A percentile compares a stretch with the other conserved stretches of the same genome.
phyloP scores from a whole-genome alignment of 345 rosid genomes.

The Lagerstroemia speciosa region DNA sequence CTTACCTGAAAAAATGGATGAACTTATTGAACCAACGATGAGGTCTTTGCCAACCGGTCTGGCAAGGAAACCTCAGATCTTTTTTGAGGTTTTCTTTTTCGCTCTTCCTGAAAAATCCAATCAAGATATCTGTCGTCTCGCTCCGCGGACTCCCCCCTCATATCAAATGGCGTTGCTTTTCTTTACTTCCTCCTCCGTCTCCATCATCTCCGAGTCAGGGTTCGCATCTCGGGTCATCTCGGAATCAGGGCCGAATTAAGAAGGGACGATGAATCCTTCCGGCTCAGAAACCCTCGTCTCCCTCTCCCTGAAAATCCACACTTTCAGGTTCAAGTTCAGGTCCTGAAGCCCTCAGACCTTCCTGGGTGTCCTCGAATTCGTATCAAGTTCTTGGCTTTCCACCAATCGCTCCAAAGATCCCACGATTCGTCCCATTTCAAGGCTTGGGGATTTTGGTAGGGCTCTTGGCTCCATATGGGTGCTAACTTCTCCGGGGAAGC shows the following conservation, averaged over 20 bases:
- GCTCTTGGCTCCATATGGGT: constrained; percentile 26
- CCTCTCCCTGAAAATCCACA: constrained; percentile 13
- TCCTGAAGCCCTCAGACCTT: constrained; percentile 1
- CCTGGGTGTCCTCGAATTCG: not conserved
- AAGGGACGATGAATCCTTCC: constrained; percentile 6
- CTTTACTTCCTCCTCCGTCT: not conserved
- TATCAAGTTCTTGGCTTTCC: not conserved
- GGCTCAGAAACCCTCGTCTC: constrained; percentile 6
- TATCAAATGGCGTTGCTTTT: not conserved
- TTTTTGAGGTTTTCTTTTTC: too few species aligned
- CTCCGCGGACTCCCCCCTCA: not conserved
- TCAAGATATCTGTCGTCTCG: not conserved
- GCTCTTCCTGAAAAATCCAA: not conserved
- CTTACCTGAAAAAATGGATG: too few species aligned
- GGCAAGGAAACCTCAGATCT: too few species aligned
- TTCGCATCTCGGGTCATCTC: not conserved
- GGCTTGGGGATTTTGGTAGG: not conserved
- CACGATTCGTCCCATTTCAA: not conserved
- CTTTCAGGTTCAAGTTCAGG: constrained; percentile 22
- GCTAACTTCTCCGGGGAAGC: constrained; percentile 28
- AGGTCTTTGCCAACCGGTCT: too few species aligned
- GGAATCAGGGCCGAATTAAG: not conserved
- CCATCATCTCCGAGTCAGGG: not conserved
- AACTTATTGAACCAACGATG: too few species aligned
- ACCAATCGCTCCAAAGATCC: not conserved